Evolutionary conservation across 179 eudicot species (phyloP).

Genomic region (Heliamphora pulchella): DNA sequence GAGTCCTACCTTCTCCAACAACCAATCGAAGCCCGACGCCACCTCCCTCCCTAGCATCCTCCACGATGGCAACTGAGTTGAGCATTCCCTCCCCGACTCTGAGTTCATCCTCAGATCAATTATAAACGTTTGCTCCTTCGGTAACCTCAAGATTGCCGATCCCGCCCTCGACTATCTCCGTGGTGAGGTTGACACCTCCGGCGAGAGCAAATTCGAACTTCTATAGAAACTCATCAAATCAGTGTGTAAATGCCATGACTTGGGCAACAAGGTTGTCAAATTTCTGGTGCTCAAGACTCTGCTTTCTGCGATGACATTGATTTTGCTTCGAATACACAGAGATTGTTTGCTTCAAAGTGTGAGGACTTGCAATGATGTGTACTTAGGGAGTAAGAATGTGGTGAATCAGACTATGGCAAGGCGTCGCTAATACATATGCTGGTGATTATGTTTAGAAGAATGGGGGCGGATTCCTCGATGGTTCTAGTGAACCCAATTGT

Average conservation of each 20-base stretch:
- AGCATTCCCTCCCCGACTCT: slow-evolving; percentile 57
- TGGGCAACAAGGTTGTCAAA: slow-evolving; percentile 54
- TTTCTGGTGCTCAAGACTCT: slow-evolving; percentile 63
- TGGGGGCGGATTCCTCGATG: slow-evolving; percentile 93
- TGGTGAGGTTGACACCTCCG: slow-evolving; percentile 71
- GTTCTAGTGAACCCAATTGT: slow-evolving; percentile 88
- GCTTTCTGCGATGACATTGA: slow-evolving; percentile 69
- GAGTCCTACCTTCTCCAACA: slow-evolving; percentile 14
- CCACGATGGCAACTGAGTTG: slow-evolving; percentile 42
- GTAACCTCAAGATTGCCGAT: slow-evolving; percentile 58
- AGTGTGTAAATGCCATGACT: slow-evolving; percentile 58
- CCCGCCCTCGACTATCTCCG: slow-evolving; percentile 60
- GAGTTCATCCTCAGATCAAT: slow-evolving; percentile 64
- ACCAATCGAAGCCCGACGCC: slow-evolving; percentile 10
- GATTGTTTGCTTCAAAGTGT: slow-evolving; percentile 78
- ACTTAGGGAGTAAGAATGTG: slow-evolving; percentile 68
- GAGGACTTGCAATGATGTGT: slow-evolving; percentile 77
- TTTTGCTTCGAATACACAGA: slow-evolving; percentile 64
- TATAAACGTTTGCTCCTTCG: slow-evolving; percentile 44
- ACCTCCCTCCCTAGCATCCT: slow-evolving; percentile 46
- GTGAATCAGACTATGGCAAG: slow-evolving; percentile 96
- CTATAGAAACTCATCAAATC: slow-evolving; percentile 51
- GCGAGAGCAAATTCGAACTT: slow-evolving; percentile 46
- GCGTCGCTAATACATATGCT: slow-evolving; percentile 92
- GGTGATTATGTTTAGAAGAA: slow-evolving; percentile 80